Evolutionary conservation across 805 yeast species (phyloP).

Genomic region (Candida nonsorbophila): DNA sequence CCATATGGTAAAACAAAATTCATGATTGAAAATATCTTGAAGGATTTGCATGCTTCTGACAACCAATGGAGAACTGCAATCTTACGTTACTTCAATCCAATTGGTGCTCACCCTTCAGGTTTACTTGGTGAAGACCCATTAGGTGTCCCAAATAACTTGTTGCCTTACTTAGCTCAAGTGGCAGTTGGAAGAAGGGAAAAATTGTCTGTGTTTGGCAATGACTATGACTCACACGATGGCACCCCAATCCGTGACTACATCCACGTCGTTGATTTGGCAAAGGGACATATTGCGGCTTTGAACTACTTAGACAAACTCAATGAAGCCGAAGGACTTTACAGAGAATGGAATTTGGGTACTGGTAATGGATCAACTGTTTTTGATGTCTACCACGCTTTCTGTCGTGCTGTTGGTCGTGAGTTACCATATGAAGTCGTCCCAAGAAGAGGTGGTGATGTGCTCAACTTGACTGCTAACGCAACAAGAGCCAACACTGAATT

Average conservation of each 20-base stretch:
- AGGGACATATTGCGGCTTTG: conserved; percentile 72
- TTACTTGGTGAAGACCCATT: conserved; percentile 75
- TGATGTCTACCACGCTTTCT: conserved; percentile 63
- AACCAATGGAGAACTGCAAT: conserved; percentile 50
- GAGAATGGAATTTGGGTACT: conserved; percentile 83
- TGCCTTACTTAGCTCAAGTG: conserved; percentile 74
- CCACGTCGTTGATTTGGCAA: conserved; percentile 75
- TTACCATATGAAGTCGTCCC: conserved; percentile 62
- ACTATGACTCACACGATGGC: conserved; percentile 68
- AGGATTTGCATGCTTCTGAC: conserved; percentile 48
- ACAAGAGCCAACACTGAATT: conserved; percentile 62
- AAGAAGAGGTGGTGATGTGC: conserved; percentile 73
- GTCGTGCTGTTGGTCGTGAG: conserved; percentile 56
- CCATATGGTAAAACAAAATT: conserved; percentile 76
- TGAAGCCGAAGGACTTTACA: conserved; percentile 42
- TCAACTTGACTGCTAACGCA: conserved; percentile 68
- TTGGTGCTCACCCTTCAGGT: conserved; percentile 84
- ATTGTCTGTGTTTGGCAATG: conserved; percentile 65
- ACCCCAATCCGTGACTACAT: conserved; percentile 80
- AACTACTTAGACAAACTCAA: conserved; percentile 40
- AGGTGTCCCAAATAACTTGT: conserved; percentile 70
- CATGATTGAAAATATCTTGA: conserved; percentile 56
- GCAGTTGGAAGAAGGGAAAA: conserved; percentile 68
- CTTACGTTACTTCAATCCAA: conserved; percentile 76
- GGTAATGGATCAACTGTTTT: conserved; percentile 78